A percentile compares a stretch with the other conserved stretches of the same genome.
These are phyloP conservation scores for Mycosphaerelloides madeirae DNA, from an alignment of 2,329 filamentous ascomycete species.

Conservation along the genomic window DNA sequence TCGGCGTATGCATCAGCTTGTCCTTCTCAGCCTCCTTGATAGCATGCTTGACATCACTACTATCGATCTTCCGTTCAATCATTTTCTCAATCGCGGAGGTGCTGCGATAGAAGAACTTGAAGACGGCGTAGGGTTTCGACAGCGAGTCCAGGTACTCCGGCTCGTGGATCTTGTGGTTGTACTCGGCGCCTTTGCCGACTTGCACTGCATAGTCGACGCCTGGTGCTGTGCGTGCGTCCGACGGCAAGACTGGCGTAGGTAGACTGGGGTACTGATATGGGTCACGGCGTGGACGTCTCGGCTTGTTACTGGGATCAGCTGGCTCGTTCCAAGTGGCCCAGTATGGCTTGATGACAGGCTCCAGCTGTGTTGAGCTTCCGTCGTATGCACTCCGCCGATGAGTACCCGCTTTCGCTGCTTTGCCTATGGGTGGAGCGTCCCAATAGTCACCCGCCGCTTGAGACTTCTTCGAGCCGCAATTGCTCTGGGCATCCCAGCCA, in stretches of 20 bases:
- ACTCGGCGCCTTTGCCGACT: constrained; percentile 34
- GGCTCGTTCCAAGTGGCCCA: constrained; percentile 28
- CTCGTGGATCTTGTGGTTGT: constrained; percentile 34
- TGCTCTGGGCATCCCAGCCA: not conserved
- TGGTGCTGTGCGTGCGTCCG: constrained; percentile 10
- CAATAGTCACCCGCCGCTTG: not conserved
- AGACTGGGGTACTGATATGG: constrained; percentile 31
- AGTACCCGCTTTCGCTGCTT: not conserved
- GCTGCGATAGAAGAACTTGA: constrained; percentile 46
- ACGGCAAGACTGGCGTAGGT: constrained; percentile 23
- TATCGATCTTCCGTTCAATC: constrained; percentile 26
- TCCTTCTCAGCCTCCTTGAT: constrained; percentile 18
- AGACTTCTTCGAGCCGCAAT: not conserved
- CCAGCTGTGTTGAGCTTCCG: constrained; percentile 8
- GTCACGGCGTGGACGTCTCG: constrained; percentile 17
- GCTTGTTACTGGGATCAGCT: not conserved
- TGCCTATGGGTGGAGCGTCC: not conserved
- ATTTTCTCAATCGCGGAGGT: constrained; percentile 33
- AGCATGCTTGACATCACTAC: constrained; percentile 19
- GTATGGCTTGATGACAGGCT: constrained; percentile 30
- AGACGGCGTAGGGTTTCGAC: constrained; percentile 41
- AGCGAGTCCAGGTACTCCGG: constrained; percentile 42
- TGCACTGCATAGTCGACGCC: constrained; percentile 24
- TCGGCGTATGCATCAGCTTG: constrained; percentile 26
- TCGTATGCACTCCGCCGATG: not conserved